Evolutionary conservation across 2,329 filamentous ascomycete genomes (phyloP), one percentile per base, ranked within the genome.

Genomic region (Alternaria sp.): DNA sequence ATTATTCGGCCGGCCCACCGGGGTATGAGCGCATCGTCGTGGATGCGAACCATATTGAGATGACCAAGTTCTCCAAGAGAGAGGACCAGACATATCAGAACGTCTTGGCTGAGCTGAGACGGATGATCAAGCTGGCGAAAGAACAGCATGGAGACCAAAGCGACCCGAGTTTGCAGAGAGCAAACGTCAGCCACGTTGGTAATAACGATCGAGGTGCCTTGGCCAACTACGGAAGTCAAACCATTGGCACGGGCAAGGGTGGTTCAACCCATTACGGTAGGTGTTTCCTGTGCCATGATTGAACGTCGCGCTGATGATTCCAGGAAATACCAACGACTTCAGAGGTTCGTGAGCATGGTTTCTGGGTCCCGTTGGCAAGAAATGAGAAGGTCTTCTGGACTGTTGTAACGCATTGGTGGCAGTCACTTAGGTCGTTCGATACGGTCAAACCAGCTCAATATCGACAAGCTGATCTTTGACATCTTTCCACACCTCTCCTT

Each of bases 401-500:
- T n/a, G 43, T 19, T 21, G 43, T 17, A 17, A n/a, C 11, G n/a
- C 26, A 6, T 28, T 17, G 23, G n/a, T 15, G 6, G 25, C 13
- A 19, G n/a, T 13, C 6, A 3, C 6, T 1, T 9, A 12, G 26
- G 1, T 7, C 13, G 9, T 28, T 53, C 25, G 17, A 9, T 12
- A 13, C 2, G 8, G 7, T 58, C 56, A 58, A 4, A 58, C 40
- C 28, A 59, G 13, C 6, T 59, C 15, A 5, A 53, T 44, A 36
- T 47, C 23, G 4, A 46, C 19, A 5, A 59, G 25, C 19, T 47
- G 30, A 15, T 59, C 57, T 30, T 59, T 44, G 23, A 40, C 19
- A 19, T 47, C 25, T 25, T 47, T 23, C 57, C 57, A 59, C 9
- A 46, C 21, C 26, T 59, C 50, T n/a, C 57, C 57, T 17, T 59